phyloP scores from a whole-genome alignment of 768 basidiomycete genomes.

The Fomitopsis serialis region DNA sequence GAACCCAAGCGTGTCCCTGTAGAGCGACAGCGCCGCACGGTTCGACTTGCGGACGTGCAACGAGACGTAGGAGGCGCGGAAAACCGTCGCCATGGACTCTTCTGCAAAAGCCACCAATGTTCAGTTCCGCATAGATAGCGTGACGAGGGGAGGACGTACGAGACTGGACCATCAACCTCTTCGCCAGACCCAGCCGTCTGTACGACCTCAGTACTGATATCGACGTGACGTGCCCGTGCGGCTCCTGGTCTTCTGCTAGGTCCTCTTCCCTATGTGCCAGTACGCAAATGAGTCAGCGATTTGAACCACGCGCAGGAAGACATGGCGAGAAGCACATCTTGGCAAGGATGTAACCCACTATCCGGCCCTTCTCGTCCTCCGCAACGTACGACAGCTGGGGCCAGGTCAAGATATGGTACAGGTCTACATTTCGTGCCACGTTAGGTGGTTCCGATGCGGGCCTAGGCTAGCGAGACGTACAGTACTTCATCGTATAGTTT shows the following conservation, averaged over 20 bases:
- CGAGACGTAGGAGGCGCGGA: constrained; percentile 78
- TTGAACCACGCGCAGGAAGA: background rate
- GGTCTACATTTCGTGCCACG: constrained; percentile 61
- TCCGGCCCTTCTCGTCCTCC: constrained; percentile 80
- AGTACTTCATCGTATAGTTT: constrained; percentile 82
- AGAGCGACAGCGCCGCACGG: constrained; percentile 82
- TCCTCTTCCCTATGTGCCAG: constrained; percentile 55
- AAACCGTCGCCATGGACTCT: constrained; percentile 87
- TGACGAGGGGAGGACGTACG: constrained; percentile 46
- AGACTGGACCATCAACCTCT: constrained; percentile 89
- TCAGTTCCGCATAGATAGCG: background rate
- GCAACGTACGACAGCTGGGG: constrained; percentile 92
- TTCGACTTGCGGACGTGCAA: constrained; percentile 96
- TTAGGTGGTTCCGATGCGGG: background rate
- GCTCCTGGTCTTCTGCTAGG: constrained; percentile 49
- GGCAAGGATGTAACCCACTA: constrained; percentile 94
- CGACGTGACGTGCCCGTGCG: constrained; percentile 92
- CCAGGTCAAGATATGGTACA: constrained; percentile 90
- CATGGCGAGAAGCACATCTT: constrained; percentile 64
- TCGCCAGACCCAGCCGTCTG: constrained; percentile 86
- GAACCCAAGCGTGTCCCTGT: constrained; percentile 88
- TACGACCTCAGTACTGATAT: constrained; percentile 92
- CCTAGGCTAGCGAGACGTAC: constrained; percentile 31
- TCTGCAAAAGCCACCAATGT: constrained; percentile 40
- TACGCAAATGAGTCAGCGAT: background rate